Conservation (phyloP, 2,329 filamentous ascomycete species). For the Drechslerella dactyloides region DNA sequence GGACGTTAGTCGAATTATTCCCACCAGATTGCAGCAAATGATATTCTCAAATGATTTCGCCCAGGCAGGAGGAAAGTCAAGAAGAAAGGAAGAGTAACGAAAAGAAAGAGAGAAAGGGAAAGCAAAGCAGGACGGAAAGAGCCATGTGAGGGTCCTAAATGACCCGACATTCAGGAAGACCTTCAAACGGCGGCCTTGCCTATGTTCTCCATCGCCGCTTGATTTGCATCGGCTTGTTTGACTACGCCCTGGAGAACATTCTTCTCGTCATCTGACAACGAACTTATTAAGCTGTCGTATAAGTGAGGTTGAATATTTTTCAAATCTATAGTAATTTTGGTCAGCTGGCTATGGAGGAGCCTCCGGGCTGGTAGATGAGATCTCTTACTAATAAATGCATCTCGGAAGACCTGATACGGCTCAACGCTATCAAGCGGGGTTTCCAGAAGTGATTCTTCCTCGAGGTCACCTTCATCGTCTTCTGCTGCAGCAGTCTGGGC, state of each 20-base stretch:
- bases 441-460: constrained; percentile 90
- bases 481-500: constrained; percentile 62
- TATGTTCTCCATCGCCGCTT: constrained; percentile 60
- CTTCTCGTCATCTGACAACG: constrained; percentile 80
- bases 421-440: constrained; percentile 94
- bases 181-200: constrained; percentile 56
- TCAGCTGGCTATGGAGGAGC: constrained; percentile 53
- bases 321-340: constrained; percentile 66
- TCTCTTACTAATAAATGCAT: constrained; percentile 77
- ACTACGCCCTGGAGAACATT: constrained; percentile 79
- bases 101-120: neutral
- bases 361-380: neutral
- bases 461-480: constrained; percentile 80
- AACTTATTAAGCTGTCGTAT: constrained; percentile 79
- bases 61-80: neutral
- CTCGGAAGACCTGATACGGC: constrained; percentile 87
- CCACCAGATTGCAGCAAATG: constrained; percentile 8
- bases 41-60: constrained; percentile 1
- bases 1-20: neutral
- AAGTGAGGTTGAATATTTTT: constrained; percentile 90
- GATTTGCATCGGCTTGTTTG: constrained; percentile 64
- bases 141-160: constrained; percentile 8
- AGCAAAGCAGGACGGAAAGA: neutral
- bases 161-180: constrained; percentile 28
- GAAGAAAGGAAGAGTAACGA: neutral